phyloP scores from a whole-genome alignment of 208 protist species.

The Trypanosoma conorhini region DNA sequence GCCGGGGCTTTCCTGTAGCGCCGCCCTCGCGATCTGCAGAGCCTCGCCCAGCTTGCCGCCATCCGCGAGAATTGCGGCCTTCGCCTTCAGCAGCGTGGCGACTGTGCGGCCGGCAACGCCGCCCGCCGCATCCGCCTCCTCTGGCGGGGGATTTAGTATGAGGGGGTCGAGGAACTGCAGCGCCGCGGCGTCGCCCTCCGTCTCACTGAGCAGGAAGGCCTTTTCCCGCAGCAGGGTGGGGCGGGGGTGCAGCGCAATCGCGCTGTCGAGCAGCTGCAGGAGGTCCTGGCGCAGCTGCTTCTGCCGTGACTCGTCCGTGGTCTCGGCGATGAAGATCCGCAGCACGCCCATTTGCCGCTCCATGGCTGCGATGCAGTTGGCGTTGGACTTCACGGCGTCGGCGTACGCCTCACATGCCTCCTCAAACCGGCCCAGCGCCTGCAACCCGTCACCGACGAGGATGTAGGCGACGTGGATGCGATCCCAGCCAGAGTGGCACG shows the following conservation, averaged over 20 bases:
- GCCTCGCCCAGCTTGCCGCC: conserved; percentile 65
- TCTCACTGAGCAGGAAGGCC: conserved; percentile 85
- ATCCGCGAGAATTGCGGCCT: conserved; percentile 88
- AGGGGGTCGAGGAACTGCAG: conserved; percentile 67
- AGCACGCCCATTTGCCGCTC: conserved; percentile 62
- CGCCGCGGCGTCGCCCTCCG: conserved; percentile 68
- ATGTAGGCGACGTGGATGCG: conserved; percentile 63
- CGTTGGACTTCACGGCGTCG: conserved; percentile 46
- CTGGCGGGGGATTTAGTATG: conserved; percentile 71
- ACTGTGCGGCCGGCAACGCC: conserved; percentile 43
- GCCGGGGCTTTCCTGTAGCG: conserved; percentile 50
- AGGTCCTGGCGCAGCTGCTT: conserved; percentile 25
- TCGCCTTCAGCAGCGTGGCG: conserved; percentile 82
- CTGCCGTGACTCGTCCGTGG: conserved; percentile 25
- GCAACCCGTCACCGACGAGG: conserved; percentile 61
- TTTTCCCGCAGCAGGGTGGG: conserved; percentile 81
- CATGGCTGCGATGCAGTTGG: conserved; percentile 62
- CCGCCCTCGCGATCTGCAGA: conserved; percentile 55
- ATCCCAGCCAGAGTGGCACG: conserved; percentile 66
- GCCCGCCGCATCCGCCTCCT: conserved; percentile 79
- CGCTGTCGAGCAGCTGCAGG: conserved; percentile 49
- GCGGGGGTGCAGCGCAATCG: conserved; percentile 78
- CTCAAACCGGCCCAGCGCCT: conserved; percentile 40
- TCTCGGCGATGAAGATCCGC: conserved; percentile 38
- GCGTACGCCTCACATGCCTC: conserved; percentile 60